Percentiles rank a stretch among this genome's conserved stretches.
Evolutionary conservation across 2,329 filamentous ascomycete genomes (phyloP).

Genomic region (Fusarium verticillioides): DNA sequence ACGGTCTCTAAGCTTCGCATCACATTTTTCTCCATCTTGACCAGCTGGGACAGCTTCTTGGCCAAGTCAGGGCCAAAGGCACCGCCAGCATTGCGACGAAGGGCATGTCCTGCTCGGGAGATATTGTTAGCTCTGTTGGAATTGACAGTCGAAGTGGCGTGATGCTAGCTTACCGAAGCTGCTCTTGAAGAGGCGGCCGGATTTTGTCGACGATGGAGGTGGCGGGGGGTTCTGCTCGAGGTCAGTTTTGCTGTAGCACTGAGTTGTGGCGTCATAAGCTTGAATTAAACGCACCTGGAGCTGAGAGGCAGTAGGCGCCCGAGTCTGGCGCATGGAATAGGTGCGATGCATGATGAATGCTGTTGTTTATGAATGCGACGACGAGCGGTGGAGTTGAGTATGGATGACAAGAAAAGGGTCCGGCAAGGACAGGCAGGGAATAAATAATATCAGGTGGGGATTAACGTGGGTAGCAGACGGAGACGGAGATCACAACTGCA

Average conservation of each 20-base stretch:
- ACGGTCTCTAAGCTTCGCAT: conserved; percentile 99
- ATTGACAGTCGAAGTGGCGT: background rate
- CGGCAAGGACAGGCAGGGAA: conserved; percentile 33
- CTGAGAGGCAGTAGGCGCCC: conserved; percentile 92
- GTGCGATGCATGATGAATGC: conserved; percentile 86
- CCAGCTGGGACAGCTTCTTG: conserved; percentile 96
- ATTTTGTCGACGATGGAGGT: conserved; percentile 90
- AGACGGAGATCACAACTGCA: conserved; percentile 22
- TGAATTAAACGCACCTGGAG: conserved; percentile 60
- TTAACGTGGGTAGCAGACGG: conserved; percentile 26
- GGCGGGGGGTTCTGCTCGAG: conserved; percentile 83
- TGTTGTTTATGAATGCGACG: conserved; percentile 37
- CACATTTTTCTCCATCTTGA: conserved; percentile 99
- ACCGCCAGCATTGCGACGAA: conserved; percentile 79
- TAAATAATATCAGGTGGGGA: conserved; percentile 33
- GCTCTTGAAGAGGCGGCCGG: conserved; percentile 84
- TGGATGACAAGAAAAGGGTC: conserved; percentile 27
- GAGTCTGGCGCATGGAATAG: conserved; percentile 97
- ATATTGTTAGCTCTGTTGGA: conserved; percentile 13
- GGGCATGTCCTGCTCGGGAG: conserved; percentile 65
- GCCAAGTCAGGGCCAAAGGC: conserved; percentile 87
- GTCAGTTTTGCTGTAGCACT: conserved; percentile 16
- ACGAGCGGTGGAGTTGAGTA: conserved; percentile 35
- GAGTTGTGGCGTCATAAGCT: background rate
- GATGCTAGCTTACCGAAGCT: conserved; percentile 76